Evolutionary conservation across 1,139 yeast species (phyloP).

Genomic region (Sugiyamaella sp.): DNA sequence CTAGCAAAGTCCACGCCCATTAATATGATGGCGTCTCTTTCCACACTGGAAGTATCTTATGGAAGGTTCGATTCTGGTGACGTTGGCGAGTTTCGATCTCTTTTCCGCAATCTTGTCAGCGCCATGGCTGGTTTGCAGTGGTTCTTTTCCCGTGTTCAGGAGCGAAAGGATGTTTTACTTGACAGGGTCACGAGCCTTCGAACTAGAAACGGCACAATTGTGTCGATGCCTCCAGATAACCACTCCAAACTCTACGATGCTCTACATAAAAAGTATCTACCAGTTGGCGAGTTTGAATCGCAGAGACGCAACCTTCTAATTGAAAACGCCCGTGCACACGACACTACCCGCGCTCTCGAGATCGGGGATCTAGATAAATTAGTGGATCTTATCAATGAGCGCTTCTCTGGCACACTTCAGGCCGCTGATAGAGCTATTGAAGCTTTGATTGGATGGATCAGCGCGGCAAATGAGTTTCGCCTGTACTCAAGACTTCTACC

Average conservation of each 20-base stretch:
- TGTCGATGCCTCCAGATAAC: slow-evolving; percentile 8
- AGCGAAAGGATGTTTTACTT: slow-evolving; percentile 23
- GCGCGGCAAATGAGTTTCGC: slow-evolving; percentile 30
- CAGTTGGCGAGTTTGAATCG: slow-evolving; percentile 29
- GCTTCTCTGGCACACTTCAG: slow-evolving; percentile 24
- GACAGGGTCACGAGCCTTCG: slow-evolving; percentile 20
- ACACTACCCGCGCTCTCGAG: slow-evolving; percentile 21
- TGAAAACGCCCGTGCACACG: slow-evolving; percentile 12
- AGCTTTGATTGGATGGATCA: slow-evolving; percentile 29
- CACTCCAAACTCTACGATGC: slow-evolving; percentile 22
- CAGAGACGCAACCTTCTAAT: slow-evolving; percentile 19
- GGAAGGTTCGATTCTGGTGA: slow-evolving; percentile 34
- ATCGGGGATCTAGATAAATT: slow-evolving; percentile 31
- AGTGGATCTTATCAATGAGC: slow-evolving; percentile 22
- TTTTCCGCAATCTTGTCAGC: slow-evolving; percentile 24
- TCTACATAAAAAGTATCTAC: slow-evolving; percentile 27
- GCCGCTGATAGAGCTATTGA: slow-evolving; percentile 26
- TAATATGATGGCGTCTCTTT: slow-evolving; percentile 32
- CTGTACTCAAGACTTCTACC: slow-evolving; percentile 18
- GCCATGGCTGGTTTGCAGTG: slow-evolving; percentile 26
- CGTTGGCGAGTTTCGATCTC: slow-evolving; percentile 27
- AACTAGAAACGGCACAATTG: slow-evolving; percentile 10
- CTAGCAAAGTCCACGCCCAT: slow-evolving; percentile 24
- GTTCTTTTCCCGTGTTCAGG: slow-evolving; percentile 29
- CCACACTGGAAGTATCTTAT: slow-evolving; percentile 31